Evolutionary conservation across 306 rosid genomes (phyloP), one percentile per base, ranked within the genome.

Genomic region (Amphicarpaea edgeworthii): DNA sequence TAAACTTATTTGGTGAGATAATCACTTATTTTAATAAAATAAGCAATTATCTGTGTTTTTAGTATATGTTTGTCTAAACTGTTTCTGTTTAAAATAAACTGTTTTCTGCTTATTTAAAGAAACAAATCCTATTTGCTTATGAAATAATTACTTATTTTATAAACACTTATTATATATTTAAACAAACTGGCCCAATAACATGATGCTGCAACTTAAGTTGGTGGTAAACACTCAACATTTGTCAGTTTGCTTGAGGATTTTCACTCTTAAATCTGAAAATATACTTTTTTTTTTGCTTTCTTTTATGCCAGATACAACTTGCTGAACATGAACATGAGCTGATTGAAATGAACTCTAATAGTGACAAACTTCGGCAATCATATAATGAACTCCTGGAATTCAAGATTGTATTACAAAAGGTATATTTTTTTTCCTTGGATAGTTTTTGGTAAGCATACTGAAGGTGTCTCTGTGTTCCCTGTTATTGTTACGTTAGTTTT

Each of bases 261-360:
- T 70, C 49, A 42, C 63, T 77, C 68, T 80, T 81, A 72, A 81
- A 77, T 60, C 81, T 81, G 80, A 83, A 53, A 10, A 65, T 63
- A 47, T 73, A 32, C 61, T 57, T 79, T 79, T 76, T 23, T 63
- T 9, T 62, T 67, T 34, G 34, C 30, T 65, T 71, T 81, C 20
- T 74, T 68, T 55, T 74, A 49, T 83, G 63, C 79, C 89, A 96
- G 99, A 72, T 81, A 69, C 98, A 88, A 87, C 93, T 96, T 81
- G 91, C 96, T 64, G 99, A 96, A 85, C 97, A 93, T 38, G 99
- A 96, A 79, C 96, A 89, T 71, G 99, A 96, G 87, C 91, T 96
- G 38, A 85, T 88, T 68, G 98, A 96, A 86, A 89, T 86, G 93
- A 96, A 92, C 78, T 89, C 93, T 64, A 96, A 96, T 74, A 81